Conservation (phyloP, 208 protist genomes). For the Borovskyia barvae region DNA sequence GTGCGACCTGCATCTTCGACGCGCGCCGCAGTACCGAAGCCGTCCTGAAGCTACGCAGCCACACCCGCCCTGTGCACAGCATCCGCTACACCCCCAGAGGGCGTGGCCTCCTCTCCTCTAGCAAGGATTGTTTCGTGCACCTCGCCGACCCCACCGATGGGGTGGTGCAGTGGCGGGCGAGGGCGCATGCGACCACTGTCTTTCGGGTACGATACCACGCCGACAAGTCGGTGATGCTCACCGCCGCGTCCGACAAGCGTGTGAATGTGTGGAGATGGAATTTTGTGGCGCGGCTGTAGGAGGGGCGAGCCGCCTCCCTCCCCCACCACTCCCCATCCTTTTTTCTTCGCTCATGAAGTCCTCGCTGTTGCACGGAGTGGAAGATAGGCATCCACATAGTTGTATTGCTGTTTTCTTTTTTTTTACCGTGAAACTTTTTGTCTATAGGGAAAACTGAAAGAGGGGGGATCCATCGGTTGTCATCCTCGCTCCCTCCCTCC, state of each 20-base stretch:
- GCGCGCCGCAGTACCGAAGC: slow-evolving; percentile 26
- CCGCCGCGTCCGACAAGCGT: slow-evolving; percentile 34
- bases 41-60: slow-evolving; percentile 27
- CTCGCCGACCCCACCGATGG: slow-evolving; percentile 39
- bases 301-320: background rate
- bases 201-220: slow-evolving; percentile 54
- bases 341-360: too few species aligned
- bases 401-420: too few species aligned
- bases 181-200: slow-evolving; percentile 47
- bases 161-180: slow-evolving; percentile 47
- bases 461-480: too few species aligned
- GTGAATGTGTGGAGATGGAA: slow-evolving; percentile 71
- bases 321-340: too few species aligned
- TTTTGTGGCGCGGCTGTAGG: slow-evolving; percentile 24
- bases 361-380: too few species aligned
- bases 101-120: slow-evolving; percentile 47
- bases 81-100: slow-evolving; percentile 45
- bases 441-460: too few species aligned
- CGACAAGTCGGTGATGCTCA: slow-evolving; percentile 36
- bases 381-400: too few species aligned
- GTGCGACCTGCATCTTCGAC: slow-evolving; percentile 63
- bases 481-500: too few species aligned
- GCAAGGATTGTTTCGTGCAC: slow-evolving; percentile 44
- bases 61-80: slow-evolving; percentile 57
- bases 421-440: too few species aligned